Base-by-base conservation (phyloP, 1,139 yeast genomes). In the Taiozyma onychis region DNA sequence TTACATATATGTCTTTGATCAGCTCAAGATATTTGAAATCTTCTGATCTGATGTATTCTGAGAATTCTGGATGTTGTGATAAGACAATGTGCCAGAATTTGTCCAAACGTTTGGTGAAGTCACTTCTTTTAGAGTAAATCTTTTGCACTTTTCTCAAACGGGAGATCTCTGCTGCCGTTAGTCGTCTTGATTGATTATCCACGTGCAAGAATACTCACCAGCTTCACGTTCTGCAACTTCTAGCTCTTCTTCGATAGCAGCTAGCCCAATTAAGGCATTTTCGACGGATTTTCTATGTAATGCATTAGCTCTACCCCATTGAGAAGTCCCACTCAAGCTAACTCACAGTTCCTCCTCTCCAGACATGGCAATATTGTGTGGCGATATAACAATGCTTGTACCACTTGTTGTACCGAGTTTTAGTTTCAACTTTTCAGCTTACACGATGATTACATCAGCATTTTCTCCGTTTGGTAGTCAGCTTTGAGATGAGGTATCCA, bases 41-140 rank as follows among this genome's bases (percentile, higher is more conserved):
- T 43, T 83, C 85, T 1, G 82, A 78, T 50, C 80, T 73, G 28
- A 85, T 71, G 59, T 78, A 85, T 54, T 86, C 91, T 27, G 86
- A 83, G 64, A 86, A 85, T 58, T 85, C 90, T 43, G 83, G 85
- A 63, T 85, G 86, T 62, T 85, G 88, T 0, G 89, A 86, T 22
- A 86, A 67, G 0, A 85, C 88, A 51, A 85, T 77, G 64, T 83
- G 84, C 95, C 95, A 86, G 63, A 86, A 85, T 55, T 79, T 80
- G 1, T 88, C 87, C 44, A 86, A 78, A 5, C 70, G 62, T 10
- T 59, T 51, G 26, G 81, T 69, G 27, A 76, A 69, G 10, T 60
- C 62, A 44, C 84, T 71, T 59, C 95, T 69, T 49, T 73, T 66
- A 10, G 60, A 64, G 62, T 77, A 85, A 16, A 83, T 71, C 26